A percentile compares a stretch with the other conserved stretches of the same genome.
phyloP scores from a whole-genome alignment of 768 basidiomycete species.

The Leccinum barrowsii region DNA sequence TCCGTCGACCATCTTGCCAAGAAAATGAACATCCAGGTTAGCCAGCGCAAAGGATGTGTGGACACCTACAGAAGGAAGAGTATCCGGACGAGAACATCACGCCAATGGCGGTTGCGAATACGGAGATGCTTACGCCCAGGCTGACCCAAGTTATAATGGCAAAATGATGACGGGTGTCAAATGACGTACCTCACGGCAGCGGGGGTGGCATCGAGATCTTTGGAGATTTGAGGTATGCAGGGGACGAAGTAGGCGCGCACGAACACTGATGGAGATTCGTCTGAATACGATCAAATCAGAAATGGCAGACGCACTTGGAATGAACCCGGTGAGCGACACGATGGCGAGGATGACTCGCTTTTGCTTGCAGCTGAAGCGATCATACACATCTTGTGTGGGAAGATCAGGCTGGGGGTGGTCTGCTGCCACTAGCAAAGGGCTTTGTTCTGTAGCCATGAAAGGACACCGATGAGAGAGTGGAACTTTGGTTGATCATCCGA shows the following conservation, averaged over 20 bases:
- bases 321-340: constrained; percentile 57
- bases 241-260: constrained; percentile 69
- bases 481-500: not conserved
- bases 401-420: not conserved
- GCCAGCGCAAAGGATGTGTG: not conserved
- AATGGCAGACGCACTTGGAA: constrained; percentile 48
- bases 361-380: constrained; percentile 49
- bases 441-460: not conserved
- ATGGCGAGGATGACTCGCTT: constrained; percentile 55
- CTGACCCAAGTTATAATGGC: constrained; percentile 21
- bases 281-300: not conserved
- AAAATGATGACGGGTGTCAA: not conserved
- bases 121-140: constrained; percentile 49
- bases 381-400: constrained; percentile 41
- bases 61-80: constrained; percentile 44
- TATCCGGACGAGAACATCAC: constrained; percentile 52
- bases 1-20: constrained; percentile 59
- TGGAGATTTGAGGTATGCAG: constrained; percentile 68
- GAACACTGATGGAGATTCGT: constrained; percentile 45
- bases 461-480: not conserved
- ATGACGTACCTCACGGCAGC: constrained; percentile 50
- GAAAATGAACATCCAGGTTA: not conserved
- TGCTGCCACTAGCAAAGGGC: not conserved
- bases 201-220: constrained; percentile 56
- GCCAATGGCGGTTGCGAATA: constrained; percentile 43